These are phyloP conservation scores for Coniosporium tulheliwenetii DNA, from an alignment of 2,329 filamentous ascomycete genomes.

Conservation along the genomic window DNA sequence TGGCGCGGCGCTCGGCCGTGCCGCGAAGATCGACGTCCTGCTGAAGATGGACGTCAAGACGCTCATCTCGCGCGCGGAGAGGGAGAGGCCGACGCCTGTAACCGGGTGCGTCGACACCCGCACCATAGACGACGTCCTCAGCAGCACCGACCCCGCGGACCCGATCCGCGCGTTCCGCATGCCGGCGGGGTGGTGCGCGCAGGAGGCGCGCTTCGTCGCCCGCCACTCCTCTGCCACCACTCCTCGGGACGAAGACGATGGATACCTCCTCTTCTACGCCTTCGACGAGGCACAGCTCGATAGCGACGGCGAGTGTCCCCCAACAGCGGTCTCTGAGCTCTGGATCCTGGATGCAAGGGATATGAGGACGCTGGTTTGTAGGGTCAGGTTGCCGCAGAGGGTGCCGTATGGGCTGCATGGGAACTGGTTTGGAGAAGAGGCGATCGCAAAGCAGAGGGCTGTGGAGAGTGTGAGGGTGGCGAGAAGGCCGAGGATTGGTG, in stretches of 20 bases:
- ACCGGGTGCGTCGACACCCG: slow-evolving; percentile 48
- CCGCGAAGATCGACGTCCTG: slow-evolving; percentile 50
- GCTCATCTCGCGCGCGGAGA: slow-evolving; percentile 25
- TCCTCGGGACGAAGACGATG: slow-evolving; percentile 41
- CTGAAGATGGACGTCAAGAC: slow-evolving; percentile 43
- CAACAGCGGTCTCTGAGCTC: slow-evolving; percentile 36
- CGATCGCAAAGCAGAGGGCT: slow-evolving; percentile 33
- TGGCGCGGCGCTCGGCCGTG: slow-evolving; percentile 43
- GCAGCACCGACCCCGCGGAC: slow-evolving; percentile 26
- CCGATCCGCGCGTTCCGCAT: slow-evolving; percentile 47
- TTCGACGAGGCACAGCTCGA: slow-evolving; percentile 54
- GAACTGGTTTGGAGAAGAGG: slow-evolving; percentile 40
- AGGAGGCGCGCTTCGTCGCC: slow-evolving; percentile 54
- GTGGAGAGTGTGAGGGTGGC: slow-evolving; percentile 17
- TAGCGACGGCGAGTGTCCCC: slow-evolving; percentile 27
- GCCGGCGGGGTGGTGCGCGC: slow-evolving; percentile 45
- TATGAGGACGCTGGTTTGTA: slow-evolving; percentile 46
- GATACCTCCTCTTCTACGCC: slow-evolving; percentile 52
- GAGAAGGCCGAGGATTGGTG: slow-evolving; percentile 8
- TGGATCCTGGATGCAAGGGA: slow-evolving; percentile 51
- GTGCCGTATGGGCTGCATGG: slow-evolving; percentile 58
- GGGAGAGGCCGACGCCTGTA: slow-evolving; percentile 28
- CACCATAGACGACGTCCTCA: slow-evolving; percentile 35
- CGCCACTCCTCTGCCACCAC: too few species aligned
- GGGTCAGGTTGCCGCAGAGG: slow-evolving; percentile 44